Evolutionary conservation across 352 stramenopile species (phyloP).

Genomic region (Globisporangium megalacanthum): DNA sequence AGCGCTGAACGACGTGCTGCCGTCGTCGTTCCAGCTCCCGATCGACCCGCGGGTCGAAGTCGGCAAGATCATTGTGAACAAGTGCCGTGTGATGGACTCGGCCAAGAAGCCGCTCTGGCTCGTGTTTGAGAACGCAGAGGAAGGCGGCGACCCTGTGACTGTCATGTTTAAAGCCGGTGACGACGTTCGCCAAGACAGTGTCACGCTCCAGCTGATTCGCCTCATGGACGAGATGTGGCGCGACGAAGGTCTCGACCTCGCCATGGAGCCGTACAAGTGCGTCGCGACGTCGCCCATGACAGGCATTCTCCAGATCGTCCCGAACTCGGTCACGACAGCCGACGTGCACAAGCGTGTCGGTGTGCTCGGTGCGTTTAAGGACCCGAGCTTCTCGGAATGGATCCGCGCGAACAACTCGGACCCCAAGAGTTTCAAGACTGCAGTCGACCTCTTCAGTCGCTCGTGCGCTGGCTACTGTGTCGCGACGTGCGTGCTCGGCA

Average conservation of each 20-base stretch:
- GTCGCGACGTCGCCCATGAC: slow-evolving; percentile 88
- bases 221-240: slow-evolving; percentile 93
- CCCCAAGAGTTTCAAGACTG: slow-evolving; percentile 45
- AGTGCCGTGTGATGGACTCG: slow-evolving; percentile 88
- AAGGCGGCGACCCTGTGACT: slow-evolving; percentile 69
- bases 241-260: slow-evolving; percentile 86
- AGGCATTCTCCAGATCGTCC: slow-evolving; percentile 90
- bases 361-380: slow-evolving; percentile 80
- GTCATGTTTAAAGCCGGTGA: slow-evolving; percentile 95
- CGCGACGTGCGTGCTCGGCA: slow-evolving; percentile 91
- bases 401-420: slow-evolving; percentile 79
- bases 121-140: slow-evolving; percentile 84
- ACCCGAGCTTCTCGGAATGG: slow-evolving; percentile 82
- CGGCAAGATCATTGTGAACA: slow-evolving; percentile 76
- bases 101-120: slow-evolving; percentile 89
- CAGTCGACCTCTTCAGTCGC: slow-evolving; percentile 83
- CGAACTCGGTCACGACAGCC: slow-evolving; percentile 92
- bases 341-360: slow-evolving; percentile 84
- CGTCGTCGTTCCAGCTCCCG: slow-evolving; percentile 81
- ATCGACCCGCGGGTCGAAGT: slow-evolving; percentile 83
- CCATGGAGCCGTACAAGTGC: slow-evolving; percentile 91
- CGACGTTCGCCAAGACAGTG: slow-evolving; percentile 93
- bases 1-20: slow-evolving; percentile 79
- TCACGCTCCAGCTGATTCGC: slow-evolving; percentile 90
- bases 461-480: slow-evolving; percentile 92